These are phyloP conservation scores for Cladosporium sp. DNA, from an alignment of 2,329 filamentous ascomycete genomes.

Conservation along the genomic window DNA sequence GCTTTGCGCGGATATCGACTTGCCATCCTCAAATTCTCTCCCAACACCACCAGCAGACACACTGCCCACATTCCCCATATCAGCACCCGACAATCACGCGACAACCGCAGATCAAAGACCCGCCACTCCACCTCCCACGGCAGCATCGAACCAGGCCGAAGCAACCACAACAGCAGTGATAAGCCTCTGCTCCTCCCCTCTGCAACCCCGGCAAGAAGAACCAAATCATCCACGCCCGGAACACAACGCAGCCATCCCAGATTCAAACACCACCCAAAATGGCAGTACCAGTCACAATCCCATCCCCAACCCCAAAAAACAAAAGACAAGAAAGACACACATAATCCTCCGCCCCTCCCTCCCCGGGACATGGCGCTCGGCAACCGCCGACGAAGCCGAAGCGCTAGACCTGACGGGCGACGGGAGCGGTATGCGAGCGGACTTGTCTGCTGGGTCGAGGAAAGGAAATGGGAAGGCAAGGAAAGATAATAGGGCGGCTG, in stretches of 20 bases:
- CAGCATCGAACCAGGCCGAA: background rate
- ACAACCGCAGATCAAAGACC: background rate
- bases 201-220: background rate
- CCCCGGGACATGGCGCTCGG: constrained; percentile 31
- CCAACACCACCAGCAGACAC: constrained; percentile 1
- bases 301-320: background rate
- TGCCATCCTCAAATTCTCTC: background rate
- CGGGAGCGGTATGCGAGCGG: constrained; percentile 19
- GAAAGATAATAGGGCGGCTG: constrained; percentile 13
- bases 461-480: background rate
- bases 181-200: constrained; percentile 2
- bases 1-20: background rate
- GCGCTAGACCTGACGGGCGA: constrained; percentile 26
- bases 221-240: constrained; percentile 9
- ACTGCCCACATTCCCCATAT: background rate
- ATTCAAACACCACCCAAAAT: too few species aligned
- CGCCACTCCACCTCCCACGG: background rate
- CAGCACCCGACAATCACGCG: too few species aligned
- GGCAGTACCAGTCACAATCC: too few species aligned
- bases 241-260: constrained; percentile 12
- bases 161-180: background rate
- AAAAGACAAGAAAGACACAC: constrained; percentile 19
- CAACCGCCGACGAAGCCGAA: constrained; percentile 24
- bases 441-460: too few species aligned
- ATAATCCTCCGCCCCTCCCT: constrained; percentile 30